These are phyloP conservation scores for Trichoderma sp. DNA, from an alignment of 2,329 filamentous ascomycete species.

Conservation along the genomic window DNA sequence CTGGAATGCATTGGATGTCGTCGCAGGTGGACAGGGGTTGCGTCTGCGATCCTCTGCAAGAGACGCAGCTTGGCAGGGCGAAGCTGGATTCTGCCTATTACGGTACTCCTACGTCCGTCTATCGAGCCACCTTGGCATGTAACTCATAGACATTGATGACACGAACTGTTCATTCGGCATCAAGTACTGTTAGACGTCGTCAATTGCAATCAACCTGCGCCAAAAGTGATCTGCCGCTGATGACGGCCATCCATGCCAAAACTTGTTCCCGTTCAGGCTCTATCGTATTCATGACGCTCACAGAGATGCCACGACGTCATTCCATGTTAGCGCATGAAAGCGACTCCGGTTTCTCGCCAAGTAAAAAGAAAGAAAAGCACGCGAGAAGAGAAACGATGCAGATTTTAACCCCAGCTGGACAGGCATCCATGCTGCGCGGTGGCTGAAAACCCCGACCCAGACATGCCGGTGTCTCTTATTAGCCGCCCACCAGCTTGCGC, in stretches of 20 bases:
- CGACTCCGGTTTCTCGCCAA: neutral
- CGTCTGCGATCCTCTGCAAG: neutral
- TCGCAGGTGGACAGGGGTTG: neutral
- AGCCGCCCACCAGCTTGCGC: neutral
- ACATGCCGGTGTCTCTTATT: neutral
- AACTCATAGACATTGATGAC: neutral
- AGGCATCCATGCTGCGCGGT: neutral
- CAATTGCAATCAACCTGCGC: neutral
- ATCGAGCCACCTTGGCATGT: neutral
- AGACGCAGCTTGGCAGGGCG: neutral
- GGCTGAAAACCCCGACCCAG: neutral
- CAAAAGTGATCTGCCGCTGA: neutral
- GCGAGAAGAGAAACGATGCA: neutral
- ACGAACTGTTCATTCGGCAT: neutral
- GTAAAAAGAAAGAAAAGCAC: neutral
- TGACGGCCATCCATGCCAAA: neutral
- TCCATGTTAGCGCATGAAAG: neutral
- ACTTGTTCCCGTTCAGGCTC: neutral
- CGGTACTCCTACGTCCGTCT: neutral
- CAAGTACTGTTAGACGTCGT: neutral
- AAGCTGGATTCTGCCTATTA: neutral
- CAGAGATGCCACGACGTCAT: slow-evolving; percentile 1
- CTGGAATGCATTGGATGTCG: neutral
- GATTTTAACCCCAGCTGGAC: neutral
- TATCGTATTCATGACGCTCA: neutral